Conservation (phyloP, 306 rosid species). For the Phaseolus lunatus region DNA sequence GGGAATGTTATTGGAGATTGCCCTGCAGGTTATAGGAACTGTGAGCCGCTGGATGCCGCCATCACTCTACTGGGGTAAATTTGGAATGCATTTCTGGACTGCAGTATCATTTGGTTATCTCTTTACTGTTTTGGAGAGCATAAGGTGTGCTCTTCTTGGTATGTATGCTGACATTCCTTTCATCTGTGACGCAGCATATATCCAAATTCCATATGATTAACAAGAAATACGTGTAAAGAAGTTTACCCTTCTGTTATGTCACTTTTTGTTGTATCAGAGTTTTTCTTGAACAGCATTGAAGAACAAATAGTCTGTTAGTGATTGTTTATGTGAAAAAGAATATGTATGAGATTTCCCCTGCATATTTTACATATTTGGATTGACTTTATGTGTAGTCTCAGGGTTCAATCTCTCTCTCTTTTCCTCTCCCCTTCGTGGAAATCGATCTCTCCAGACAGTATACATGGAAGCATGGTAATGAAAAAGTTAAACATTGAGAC, state of each 20-base stretch:
- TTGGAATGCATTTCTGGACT: conserved; percentile 97
- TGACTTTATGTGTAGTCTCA: conserved; percentile 22
- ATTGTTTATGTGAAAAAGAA: conserved; percentile 19
- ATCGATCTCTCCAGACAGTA: no score
- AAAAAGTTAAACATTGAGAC: no score
- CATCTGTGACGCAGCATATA: conserved; percentile 86
- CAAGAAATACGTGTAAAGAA: conserved; percentile 34
- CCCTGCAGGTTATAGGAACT: conserved; percentile 88
- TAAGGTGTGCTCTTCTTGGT: conserved; percentile 87
- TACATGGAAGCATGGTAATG: no score
- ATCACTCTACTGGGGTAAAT: conserved; percentile 78
- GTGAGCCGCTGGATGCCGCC: conserved; percentile 96
- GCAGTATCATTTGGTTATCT: conserved; percentile 66
- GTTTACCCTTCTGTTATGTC: conserved; percentile 10
- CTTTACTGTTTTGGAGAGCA: conserved; percentile 79
- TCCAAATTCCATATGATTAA: conserved; percentile 92
- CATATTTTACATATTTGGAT: conserved; percentile 14
- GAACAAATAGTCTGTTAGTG: conserved; percentile 30
- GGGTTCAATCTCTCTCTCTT: not conserved
- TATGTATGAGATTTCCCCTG: conserved; percentile 31
- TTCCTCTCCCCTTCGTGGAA: not conserved
- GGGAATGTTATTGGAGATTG: conserved; percentile 94
- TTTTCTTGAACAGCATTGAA: conserved; percentile 17
- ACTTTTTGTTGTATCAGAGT: conserved; percentile 35
- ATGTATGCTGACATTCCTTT: conserved; percentile 97